phyloP scores from a whole-genome alignment of 805 yeast genomes.

The Tetrapisispora fleetii region DNA sequence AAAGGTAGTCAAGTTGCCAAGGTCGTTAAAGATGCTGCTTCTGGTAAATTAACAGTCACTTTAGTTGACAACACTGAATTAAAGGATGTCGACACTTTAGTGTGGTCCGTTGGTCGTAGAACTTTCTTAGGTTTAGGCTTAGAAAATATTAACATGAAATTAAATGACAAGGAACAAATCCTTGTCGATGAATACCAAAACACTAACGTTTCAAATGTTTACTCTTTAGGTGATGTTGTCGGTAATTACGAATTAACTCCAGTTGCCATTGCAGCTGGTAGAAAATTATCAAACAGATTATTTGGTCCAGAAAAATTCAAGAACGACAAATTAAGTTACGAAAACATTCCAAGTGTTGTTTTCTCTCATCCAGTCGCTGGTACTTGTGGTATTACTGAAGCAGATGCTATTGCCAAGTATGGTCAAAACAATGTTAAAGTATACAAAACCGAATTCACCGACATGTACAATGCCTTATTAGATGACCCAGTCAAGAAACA shows the following conservation, averaged over 20 bases:
- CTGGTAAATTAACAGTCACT: constrained; percentile 42
- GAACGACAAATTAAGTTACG: constrained; percentile 73
- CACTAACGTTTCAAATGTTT: constrained; percentile 60
- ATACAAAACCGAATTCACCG: constrained; percentile 73
- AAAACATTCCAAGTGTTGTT: constrained; percentile 87
- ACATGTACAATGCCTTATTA: constrained; percentile 89
- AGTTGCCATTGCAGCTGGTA: constrained; percentile 97
- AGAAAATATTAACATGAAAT: constrained; percentile 63
- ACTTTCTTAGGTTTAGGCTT: constrained; percentile 66
- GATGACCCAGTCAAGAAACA: constrained; percentile 44
- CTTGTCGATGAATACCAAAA: constrained; percentile 82
- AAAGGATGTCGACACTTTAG: constrained; percentile 70
- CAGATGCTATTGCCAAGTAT: constrained; percentile 64
- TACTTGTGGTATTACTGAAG: constrained; percentile 77
- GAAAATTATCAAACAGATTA: constrained; percentile 82
- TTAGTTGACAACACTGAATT: constrained; percentile 34
- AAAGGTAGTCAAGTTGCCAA: constrained; percentile 46
- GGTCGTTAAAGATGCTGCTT: constrained; percentile 36
- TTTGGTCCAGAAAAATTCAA: constrained; percentile 71
- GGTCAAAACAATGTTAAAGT: constrained; percentile 75
- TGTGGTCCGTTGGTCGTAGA: constrained; percentile 93
- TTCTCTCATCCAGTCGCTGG: constrained; percentile 98
- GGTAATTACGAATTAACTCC: constrained; percentile 94
- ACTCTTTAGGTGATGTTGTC: constrained; percentile 87
- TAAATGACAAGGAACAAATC: constrained; percentile 52